Base-by-base conservation (phyloP, 108 stramenopile species). In the Cyclotella atomus region DNA sequence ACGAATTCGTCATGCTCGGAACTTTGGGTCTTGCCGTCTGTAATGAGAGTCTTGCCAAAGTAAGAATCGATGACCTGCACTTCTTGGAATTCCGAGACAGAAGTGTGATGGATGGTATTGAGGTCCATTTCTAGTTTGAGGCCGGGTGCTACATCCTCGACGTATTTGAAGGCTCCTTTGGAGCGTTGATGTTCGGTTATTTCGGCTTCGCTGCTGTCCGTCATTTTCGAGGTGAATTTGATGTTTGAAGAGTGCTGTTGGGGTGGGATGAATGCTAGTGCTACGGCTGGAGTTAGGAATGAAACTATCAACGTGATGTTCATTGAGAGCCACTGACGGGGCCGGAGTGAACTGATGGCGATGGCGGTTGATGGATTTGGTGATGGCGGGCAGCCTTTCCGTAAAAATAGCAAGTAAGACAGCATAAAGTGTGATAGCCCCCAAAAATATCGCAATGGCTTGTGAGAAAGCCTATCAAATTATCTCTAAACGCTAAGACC, bases 11-110 rank as follows among this genome's bases (percentile, higher is more conserved):
- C 95, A 52, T 83, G 79, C 47, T 88, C 73, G 21, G 92, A 46
- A 49, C 90, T 91, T 68, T 96, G 95, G 1, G 95, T 95, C 73
- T 96, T 95, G 28, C 96, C 94, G 66, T 97, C 97, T 8, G 96
- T 94, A 23, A 97, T 91, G 5, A 97, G 76, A 5, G 92, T 97
- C 64, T 57, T 28, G 10, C 82, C 82, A 64, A 79, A 83, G 67
- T 73, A 69, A 4, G 82, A 68, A 15, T 79, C 77, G 32, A 83
- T 57, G 25, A 79, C 82, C 43, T 79, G 73, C 0, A 83, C 52
- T 49, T 78, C 38, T 38, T 83, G 82, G 30, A 63, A 68, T 25
- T 77, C 79, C 19, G 86, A 85, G 50, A 84, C 30, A 23, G 80
- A 73, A 19, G 78, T 65, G 69, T 84, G 73, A 17, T 64, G 76